Evolutionary conservation across 163 green algal genomes (phyloP).

Genomic region (Volvox carteri): DNA sequence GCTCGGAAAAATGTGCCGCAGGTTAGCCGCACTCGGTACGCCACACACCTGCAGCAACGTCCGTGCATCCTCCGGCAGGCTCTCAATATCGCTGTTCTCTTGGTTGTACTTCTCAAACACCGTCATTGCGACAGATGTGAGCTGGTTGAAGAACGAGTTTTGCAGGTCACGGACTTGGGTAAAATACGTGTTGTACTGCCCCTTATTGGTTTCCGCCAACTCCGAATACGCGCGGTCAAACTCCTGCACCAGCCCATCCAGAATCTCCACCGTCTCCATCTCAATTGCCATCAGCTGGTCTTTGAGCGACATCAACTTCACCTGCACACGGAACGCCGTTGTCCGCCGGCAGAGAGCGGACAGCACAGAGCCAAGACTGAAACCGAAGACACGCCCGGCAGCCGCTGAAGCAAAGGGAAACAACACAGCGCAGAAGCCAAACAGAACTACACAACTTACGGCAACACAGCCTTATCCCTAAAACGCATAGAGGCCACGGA

Average conservation of each 20-base stretch:
- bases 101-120: constrained; percentile 76
- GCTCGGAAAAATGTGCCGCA: too few relatives aligned
- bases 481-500: too few relatives aligned
- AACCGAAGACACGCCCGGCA: too few relatives aligned
- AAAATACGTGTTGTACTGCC: constrained; percentile 83
- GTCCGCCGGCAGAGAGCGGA: not conserved
- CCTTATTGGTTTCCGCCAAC: constrained; percentile 80
- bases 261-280: constrained; percentile 72
- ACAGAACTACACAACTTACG: too few relatives aligned
- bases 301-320: constrained; percentile 73
- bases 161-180: constrained; percentile 82
- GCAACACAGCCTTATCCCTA: too few relatives aligned
- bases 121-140: constrained; percentile 64
- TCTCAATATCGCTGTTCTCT: constrained; percentile 73
- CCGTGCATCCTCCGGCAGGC: constrained; percentile 70
- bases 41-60: constrained; percentile 59
- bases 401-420: too few relatives aligned
- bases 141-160: constrained; percentile 74
- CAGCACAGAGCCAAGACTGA: not conserved
- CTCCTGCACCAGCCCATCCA: constrained; percentile 77
- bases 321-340: constrained; percentile 33
- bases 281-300: constrained; percentile 75
- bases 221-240: constrained; percentile 86
- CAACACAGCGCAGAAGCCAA: too few relatives aligned
- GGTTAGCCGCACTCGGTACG: too few relatives aligned